Conservation (phyloP, 495 filamentous ascomycete species). For the Neurospora sp. region DNA sequence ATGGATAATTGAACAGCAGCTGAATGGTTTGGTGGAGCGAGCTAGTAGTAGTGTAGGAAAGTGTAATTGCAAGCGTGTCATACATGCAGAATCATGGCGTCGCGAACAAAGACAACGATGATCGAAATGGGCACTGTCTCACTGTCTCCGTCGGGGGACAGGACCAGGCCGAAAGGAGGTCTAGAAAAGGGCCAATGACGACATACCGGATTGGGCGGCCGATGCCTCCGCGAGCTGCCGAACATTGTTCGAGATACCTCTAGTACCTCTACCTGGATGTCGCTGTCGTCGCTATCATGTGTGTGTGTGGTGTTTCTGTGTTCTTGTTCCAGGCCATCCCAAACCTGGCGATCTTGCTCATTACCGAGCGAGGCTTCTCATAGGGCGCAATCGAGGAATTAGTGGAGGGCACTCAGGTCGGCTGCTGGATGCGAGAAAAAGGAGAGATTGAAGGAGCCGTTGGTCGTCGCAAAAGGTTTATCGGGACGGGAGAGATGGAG, state of each 20-base stretch:
- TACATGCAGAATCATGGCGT: neutral
- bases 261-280: neutral
- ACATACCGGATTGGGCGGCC: conserved; percentile 37
- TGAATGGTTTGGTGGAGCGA: neutral
- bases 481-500: neutral
- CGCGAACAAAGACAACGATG: neutral
- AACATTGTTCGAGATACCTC: conserved; percentile 29
- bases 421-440: neutral
- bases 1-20: conserved; percentile 4
- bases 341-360: neutral
- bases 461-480: neutral
- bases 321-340: neutral
- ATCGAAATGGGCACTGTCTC: neutral
- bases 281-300: neutral
- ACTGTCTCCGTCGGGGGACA: neutral
- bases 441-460: neutral
- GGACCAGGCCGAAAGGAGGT: neutral
- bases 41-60: neutral
- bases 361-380: neutral
- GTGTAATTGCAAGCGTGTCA: neutral
- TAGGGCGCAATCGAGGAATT: neutral
- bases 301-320: neutral
- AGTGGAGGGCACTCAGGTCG: neutral
- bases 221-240: conserved; percentile 32
- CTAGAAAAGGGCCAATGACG: conserved; percentile 16